Evolutionary conservation across 352 stramenopile genomes (phyloP).

Genomic region (Pythium pyrilobum): DNA sequence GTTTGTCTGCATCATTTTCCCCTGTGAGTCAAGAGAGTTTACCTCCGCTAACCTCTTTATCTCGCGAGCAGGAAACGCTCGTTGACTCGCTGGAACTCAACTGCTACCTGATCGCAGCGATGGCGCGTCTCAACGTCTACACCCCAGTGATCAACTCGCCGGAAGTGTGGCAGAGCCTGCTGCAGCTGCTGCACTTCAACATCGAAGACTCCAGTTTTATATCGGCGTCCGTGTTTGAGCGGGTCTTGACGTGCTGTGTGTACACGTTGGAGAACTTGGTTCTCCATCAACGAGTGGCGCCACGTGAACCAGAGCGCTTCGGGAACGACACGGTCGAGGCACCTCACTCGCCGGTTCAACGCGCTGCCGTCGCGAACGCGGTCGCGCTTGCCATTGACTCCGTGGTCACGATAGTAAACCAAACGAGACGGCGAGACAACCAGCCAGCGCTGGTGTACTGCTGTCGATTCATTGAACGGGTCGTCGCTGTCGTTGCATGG

Average conservation of each 20-base stretch:
- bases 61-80: slow-evolving; percentile 23
- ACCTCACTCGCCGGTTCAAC: too few species aligned
- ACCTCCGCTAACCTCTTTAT: background rate
- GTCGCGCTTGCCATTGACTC: background rate
- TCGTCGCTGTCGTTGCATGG: too few species aligned
- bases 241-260: slow-evolving; percentile 28
- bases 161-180: slow-evolving; percentile 14
- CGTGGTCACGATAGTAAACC: too few species aligned
- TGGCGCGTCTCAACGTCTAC: slow-evolving; percentile 18
- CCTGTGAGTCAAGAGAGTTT: background rate
- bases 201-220: slow-evolving; percentile 21
- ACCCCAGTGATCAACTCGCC: slow-evolving; percentile 10
- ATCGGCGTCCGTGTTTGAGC: slow-evolving; percentile 21
- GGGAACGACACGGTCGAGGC: background rate
- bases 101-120: slow-evolving; percentile 28
- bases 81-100: slow-evolving; percentile 29
- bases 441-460: too few species aligned
- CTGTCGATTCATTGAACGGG: too few species aligned
- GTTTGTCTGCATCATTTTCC: background rate
- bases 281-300: background rate
- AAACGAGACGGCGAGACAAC: too few species aligned
- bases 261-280: slow-evolving; percentile 23
- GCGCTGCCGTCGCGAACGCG: too few species aligned
- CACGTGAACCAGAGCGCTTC: background rate
- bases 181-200: slow-evolving; percentile 19